Conservation (phyloP, 2,329 filamentous ascomycete species). For the Phoma sp. region DNA sequence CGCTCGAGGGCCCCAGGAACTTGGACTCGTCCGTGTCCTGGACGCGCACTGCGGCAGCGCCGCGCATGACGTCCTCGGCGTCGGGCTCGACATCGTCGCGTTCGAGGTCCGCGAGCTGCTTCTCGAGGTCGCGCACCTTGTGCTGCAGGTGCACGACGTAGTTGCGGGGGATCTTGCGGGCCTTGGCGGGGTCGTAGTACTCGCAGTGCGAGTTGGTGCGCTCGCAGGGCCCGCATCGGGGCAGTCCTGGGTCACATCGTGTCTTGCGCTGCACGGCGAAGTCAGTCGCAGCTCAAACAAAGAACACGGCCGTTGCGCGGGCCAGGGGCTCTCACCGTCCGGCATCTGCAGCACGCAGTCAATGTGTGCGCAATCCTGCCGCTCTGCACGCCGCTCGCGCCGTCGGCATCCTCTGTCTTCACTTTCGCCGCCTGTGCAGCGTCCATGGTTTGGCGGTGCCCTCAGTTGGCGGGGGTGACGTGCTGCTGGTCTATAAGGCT, state of each 20-base stretch:
- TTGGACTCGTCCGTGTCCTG: constrained; percentile 87
- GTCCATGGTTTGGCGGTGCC: constrained; percentile 31
- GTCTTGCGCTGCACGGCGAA: constrained; percentile 78
- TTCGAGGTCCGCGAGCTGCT: constrained; percentile 79
- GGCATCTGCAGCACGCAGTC: constrained; percentile 80
- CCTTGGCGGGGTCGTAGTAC: constrained; percentile 90
- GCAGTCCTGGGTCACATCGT: constrained; percentile 90
- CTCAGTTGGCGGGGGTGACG: constrained; percentile 13
- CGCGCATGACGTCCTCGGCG: constrained; percentile 84
- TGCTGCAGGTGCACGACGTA: constrained; percentile 94
- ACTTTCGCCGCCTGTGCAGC: constrained; percentile 27
- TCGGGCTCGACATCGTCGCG: constrained; percentile 74
- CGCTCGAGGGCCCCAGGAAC: constrained; percentile 91
- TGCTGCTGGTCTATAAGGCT: constrained; percentile 14
- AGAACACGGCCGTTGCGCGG: neutral
- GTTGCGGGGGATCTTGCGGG: constrained; percentile 83
- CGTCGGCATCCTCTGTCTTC: constrained; percentile 33
- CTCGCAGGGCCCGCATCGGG: constrained; percentile 91
- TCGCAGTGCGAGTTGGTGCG: constrained; percentile 90
- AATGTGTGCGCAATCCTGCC: constrained; percentile 77
- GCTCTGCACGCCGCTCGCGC: constrained; percentile 44
- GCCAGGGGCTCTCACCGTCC: constrained; percentile 66
- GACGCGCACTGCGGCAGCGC: constrained; percentile 83
- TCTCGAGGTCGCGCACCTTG: constrained; percentile 81
- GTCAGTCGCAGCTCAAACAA: constrained; percentile 18